A percentile compares a stretch with the other conserved stretches of the same genome.
phyloP scores from a whole-genome alignment of 2,329 filamentous ascomycete species.

The Aspergillus fischeri region DNA sequence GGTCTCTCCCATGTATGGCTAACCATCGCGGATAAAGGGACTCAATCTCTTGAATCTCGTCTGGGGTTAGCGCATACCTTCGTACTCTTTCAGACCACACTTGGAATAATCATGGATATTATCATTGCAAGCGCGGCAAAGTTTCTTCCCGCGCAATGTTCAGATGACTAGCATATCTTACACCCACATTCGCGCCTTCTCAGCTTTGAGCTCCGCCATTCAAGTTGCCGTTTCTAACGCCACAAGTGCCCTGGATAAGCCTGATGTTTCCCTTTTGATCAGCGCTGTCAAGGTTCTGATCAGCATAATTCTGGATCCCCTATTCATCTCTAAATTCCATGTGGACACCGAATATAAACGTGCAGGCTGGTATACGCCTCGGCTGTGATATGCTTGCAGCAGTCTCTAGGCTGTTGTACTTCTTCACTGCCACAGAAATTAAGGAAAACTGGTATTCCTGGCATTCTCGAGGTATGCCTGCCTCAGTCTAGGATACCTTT shows the following conservation, averaged over 20 bases:
- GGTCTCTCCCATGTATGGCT: slow-evolving; percentile 66
- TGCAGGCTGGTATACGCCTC: slow-evolving; percentile 61
- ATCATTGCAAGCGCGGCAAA: slow-evolving; percentile 51
- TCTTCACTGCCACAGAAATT: slow-evolving; percentile 35
- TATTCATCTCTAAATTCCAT: slow-evolving; percentile 64
- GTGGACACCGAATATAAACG: slow-evolving; percentile 57
- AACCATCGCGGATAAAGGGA: slow-evolving; percentile 62
- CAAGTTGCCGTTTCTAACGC: slow-evolving; percentile 59
- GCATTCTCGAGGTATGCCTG: background rate
- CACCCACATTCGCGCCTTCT: slow-evolving; percentile 59
- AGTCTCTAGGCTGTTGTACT: slow-evolving; percentile 56
- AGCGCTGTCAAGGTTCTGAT: too few relatives aligned
- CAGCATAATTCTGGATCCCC: slow-evolving; percentile 64
- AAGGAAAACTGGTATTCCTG: background rate
- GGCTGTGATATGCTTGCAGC: slow-evolving; percentile 57
- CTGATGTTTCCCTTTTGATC: slow-evolving; percentile 68
- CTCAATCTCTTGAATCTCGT: slow-evolving; percentile 45
- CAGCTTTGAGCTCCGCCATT: slow-evolving; percentile 57
- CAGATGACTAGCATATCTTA: too few relatives aligned
- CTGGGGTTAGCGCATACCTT: slow-evolving; percentile 60
- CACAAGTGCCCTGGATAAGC: slow-evolving; percentile 63
- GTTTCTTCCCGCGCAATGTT: slow-evolving; percentile 60
- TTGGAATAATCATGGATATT: slow-evolving; percentile 60
- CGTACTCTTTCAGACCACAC: slow-evolving; percentile 49
- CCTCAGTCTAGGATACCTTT: too few relatives aligned